Percentiles rank a stretch among this genome's conserved stretches.
Conservation (phyloP, 441 rosid species). For the Gossypium gossypioides region DNA sequence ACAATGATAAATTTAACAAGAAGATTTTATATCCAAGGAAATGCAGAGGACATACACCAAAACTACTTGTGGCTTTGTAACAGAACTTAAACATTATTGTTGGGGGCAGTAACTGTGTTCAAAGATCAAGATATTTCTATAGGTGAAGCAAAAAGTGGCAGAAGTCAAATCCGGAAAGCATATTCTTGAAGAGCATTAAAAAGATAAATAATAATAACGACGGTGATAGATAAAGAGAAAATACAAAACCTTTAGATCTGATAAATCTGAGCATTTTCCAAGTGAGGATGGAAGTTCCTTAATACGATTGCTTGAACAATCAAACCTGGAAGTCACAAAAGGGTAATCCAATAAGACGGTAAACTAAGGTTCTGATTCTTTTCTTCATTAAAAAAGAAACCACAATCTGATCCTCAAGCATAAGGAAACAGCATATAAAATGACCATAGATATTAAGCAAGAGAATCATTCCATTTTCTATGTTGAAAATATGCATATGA, state of each 20-base stretch:
- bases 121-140: neutral
- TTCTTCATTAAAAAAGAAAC: neutral
- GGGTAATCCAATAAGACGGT: constrained; percentile 10
- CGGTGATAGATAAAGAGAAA: neutral
- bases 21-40: neutral
- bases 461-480: neutral
- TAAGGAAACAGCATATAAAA: neutral
- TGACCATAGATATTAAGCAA: neutral
- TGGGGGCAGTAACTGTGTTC: neutral
- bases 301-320: constrained; percentile 74
- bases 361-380: neutral
- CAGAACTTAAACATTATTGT: neutral
- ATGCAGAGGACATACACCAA: neutral
- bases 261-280: constrained; percentile 61
- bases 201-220: neutral
- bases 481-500: neutral
- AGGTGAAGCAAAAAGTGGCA: neutral
- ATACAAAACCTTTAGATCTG: constrained; percentile 63
- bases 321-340: constrained; percentile 49
- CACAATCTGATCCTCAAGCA: neutral
- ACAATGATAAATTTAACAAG: neutral
- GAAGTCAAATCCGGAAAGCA: neutral
- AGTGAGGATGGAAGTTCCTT: constrained; percentile 68
- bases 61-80: neutral
- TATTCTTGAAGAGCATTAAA: neutral